These are phyloP conservation scores for Fraxinus ornus DNA, from an alignment of 305 asterid genomes.

Conservation along the genomic window DNA sequence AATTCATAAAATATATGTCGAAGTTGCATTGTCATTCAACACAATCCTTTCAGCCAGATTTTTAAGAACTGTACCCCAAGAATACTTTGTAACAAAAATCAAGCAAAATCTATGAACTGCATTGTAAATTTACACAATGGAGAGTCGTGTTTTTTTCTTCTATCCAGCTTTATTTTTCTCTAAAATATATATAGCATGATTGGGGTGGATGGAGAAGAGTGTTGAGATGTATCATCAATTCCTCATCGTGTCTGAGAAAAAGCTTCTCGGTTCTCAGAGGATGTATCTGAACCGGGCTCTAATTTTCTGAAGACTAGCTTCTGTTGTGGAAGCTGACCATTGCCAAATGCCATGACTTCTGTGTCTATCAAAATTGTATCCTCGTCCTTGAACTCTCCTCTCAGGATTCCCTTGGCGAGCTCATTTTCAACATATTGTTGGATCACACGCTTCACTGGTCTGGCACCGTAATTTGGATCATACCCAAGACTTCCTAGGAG, in stretches of 20 bases:
- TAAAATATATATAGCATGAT: not conserved
- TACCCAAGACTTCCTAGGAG: conserved; percentile 80
- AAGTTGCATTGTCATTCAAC: not conserved
- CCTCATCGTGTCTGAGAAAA: conserved; percentile 40
- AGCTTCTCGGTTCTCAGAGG: conserved; percentile 50
- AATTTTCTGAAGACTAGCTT: conserved; percentile 60
- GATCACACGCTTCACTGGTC: conserved; percentile 94
- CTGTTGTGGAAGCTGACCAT: conserved; percentile 85
- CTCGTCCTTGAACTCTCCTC: conserved; percentile 87
- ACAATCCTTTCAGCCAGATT: not conserved
- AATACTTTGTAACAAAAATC: not conserved
- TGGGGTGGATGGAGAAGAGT: not conserved
- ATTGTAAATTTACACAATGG: not conserved
- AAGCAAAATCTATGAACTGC: not conserved
- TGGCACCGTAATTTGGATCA: conserved; percentile 91
- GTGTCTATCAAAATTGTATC: conserved; percentile 63
- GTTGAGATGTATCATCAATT: not conserved
- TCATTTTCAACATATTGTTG: conserved; percentile 86
- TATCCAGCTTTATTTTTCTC: not conserved
- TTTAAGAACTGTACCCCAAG: not conserved
- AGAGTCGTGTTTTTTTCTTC: not conserved
- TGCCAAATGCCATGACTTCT: conserved; percentile 67
- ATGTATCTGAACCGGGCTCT: conserved; percentile 36
- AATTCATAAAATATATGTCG: no score
- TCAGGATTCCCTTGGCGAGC: conserved; percentile 86